Conservation (phyloP, 495 filamentous ascomycete genomes). For the Tuber indicum region DNA sequence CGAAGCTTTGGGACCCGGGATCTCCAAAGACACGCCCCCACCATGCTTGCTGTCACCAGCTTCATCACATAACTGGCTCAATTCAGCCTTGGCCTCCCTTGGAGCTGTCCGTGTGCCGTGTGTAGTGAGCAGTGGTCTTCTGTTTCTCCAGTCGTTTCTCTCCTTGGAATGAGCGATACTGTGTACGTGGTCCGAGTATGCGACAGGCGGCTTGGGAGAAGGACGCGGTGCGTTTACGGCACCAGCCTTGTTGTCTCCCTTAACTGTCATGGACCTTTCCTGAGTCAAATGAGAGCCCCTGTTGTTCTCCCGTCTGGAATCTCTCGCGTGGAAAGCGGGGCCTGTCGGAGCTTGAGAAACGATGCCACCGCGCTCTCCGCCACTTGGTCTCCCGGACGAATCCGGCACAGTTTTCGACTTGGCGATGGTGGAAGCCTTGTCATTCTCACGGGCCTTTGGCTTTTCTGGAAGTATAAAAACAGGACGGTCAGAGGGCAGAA, state of each 20-base stretch:
- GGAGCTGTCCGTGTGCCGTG: not conserved
- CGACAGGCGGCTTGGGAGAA: not conserved
- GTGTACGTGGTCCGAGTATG: not conserved
- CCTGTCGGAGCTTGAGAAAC: not conserved
- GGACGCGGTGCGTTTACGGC: not conserved
- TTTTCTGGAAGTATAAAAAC: not conserved
- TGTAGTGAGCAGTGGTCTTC: not conserved
- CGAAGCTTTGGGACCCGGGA: not conserved
- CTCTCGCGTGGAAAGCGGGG: not conserved
- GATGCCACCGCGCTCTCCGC: not conserved
- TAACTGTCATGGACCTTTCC: not conserved
- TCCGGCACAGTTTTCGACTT: not conserved
- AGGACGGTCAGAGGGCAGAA: not conserved
- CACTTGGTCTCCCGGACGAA: not conserved
- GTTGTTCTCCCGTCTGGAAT: not conserved
- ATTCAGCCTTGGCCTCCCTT: not conserved
- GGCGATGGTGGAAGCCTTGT: not conserved
- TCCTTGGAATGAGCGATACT: not conserved
- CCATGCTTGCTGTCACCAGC: not conserved
- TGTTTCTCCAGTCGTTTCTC: slow-evolving; percentile 1
- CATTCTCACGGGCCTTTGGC: not conserved
- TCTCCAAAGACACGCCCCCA: not conserved
- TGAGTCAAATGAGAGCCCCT: not conserved
- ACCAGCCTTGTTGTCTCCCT: not conserved
- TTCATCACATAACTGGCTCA: not conserved